Base-by-base conservation (phyloP, 805 yeast genomes). In the Metschnikowia amazonensis region DNA sequence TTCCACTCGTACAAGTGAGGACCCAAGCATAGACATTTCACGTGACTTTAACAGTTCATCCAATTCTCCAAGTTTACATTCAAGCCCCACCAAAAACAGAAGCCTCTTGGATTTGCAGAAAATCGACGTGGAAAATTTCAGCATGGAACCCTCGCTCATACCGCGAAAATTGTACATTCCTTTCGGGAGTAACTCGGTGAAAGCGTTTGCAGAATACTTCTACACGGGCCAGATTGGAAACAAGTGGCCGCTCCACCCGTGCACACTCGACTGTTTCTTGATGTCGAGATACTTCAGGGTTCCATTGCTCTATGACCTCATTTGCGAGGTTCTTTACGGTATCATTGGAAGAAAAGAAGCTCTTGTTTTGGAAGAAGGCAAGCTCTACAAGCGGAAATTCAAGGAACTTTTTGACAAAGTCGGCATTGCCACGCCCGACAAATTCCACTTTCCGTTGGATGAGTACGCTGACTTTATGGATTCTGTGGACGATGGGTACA, bases 161-260 rank as follows among this genome's bases (percentile, higher is more conserved):
- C 94, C 95, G 13, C 70, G 95, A 49, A 73, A 80, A 14, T 59
- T 86, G 23, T 85, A 82, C 52, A 60, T 86, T 51, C 94, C 95
- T 3, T 84, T 82, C 64, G 61, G 81, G 2, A 79, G 83, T 1
- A 60, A 67, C 1, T 77, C 88, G 0, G 78, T 84, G 13, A 73
- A 73, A 45, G 89, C 89, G 2, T 76, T 85, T 51, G 69, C 82
- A 23, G 94, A 86, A 58, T 86, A 80, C 60, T 69, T 86, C 45
- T 84, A 82, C 56, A 86, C 90, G 4, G 95, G 94, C 1, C 89
- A 85, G 61, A 78, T 86, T 18, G 88, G 88, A 21, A 79, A 82
- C 43, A 82, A 77, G 54, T 85, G 92, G 92, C 64, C 74, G n/a
- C 63, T 86, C 32, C 69, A 77, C 1, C 92, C 94, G 0, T 81